phyloP scores from a whole-genome alignment of 306 rosid species.

The Alnus glutinosa region DNA sequence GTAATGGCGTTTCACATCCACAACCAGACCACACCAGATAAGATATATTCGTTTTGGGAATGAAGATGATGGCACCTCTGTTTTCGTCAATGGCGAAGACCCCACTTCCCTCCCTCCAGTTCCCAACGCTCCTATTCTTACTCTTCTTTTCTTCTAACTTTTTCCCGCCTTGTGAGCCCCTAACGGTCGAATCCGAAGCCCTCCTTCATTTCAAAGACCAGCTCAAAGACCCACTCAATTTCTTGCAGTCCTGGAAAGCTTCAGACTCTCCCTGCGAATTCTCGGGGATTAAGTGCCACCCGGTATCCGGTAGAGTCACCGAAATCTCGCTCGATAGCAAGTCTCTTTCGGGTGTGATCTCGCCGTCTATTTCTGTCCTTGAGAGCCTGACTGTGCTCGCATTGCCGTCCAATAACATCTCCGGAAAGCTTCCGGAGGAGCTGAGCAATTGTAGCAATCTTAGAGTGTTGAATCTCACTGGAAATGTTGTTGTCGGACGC shows the following conservation, averaged over 20 bases:
- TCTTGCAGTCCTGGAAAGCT: slow-evolving; percentile 64
- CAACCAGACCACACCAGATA: neutral
- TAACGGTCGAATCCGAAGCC: slow-evolving; percentile 46
- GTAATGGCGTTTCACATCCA: slow-evolving; percentile 37
- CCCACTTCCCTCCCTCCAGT: slow-evolving; percentile 25
- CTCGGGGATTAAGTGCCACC: slow-evolving; percentile 63
- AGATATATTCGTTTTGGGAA: neutral
- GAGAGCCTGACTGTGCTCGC: slow-evolving; percentile 52
- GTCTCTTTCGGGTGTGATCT: slow-evolving; percentile 72
- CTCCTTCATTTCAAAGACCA: slow-evolving; percentile 68
- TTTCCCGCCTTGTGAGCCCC: slow-evolving; percentile 57
- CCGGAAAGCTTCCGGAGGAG: slow-evolving; percentile 63
- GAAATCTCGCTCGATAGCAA: slow-evolving; percentile 58
- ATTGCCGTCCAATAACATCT: slow-evolving; percentile 57
- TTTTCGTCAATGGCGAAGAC: slow-evolving; percentile 46
- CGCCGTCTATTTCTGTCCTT: slow-evolving; percentile 54
- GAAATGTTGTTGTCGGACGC: slow-evolving; percentile 50
- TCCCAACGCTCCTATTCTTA: slow-evolving; percentile 12
- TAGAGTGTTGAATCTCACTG: slow-evolving; percentile 63
- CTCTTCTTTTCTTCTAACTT: slow-evolving; percentile 26
- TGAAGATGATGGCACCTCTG: slow-evolving; percentile 7
- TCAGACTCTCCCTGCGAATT: slow-evolving; percentile 61
- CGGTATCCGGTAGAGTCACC: slow-evolving; percentile 46
- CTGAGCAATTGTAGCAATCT: slow-evolving; percentile 51
- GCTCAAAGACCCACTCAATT: slow-evolving; percentile 63